These are phyloP conservation scores for Hypoxylon rubiginosum DNA, from an alignment of 2,329 filamentous ascomycete species.

Conservation along the genomic window DNA sequence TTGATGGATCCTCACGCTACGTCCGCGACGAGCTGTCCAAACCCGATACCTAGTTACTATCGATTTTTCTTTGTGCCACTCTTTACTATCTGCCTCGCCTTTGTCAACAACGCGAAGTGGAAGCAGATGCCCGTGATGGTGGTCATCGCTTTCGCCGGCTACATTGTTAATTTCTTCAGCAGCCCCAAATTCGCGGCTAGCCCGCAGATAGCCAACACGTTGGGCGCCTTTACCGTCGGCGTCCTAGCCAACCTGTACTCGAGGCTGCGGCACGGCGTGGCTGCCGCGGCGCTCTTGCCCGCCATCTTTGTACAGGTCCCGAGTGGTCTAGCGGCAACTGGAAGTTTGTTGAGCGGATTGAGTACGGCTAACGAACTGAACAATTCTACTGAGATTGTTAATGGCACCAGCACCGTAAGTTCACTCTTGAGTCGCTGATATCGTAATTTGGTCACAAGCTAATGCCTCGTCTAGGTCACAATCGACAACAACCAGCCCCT, in stretches of 20 bases:
- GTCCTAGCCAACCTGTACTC: constrained; percentile 84
- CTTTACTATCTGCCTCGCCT: constrained; percentile 79
- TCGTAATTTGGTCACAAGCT: constrained; percentile 16
- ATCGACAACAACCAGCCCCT: constrained; percentile 51
- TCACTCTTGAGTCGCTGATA: neutral
- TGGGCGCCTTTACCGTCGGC: constrained; percentile 82
- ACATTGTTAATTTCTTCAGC: constrained; percentile 81
- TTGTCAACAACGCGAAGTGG: constrained; percentile 86
- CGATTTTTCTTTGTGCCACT: constrained; percentile 80
- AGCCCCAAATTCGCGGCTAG: constrained; percentile 75
- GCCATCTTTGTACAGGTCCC: constrained; percentile 65
- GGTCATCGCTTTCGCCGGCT: constrained; percentile 78
- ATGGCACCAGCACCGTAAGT: constrained; percentile 53
- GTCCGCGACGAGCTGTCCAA: constrained; percentile 51
- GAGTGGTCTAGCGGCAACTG: constrained; percentile 62
- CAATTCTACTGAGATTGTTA: constrained; percentile 53
- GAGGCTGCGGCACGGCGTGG: constrained; percentile 65
- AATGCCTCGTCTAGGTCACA: constrained; percentile 38
- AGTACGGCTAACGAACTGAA: constrained; percentile 60
- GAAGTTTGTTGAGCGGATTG: constrained; percentile 61
- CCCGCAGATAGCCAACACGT: constrained; percentile 80
- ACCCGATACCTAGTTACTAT: constrained; percentile 52
- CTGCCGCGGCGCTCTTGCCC: constrained; percentile 61
- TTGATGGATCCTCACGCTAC: constrained; percentile 58
- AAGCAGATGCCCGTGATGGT: constrained; percentile 85